Conservation (phyloP, 2,329 filamentous ascomycete species). For the Fusarium multiceps region DNA sequence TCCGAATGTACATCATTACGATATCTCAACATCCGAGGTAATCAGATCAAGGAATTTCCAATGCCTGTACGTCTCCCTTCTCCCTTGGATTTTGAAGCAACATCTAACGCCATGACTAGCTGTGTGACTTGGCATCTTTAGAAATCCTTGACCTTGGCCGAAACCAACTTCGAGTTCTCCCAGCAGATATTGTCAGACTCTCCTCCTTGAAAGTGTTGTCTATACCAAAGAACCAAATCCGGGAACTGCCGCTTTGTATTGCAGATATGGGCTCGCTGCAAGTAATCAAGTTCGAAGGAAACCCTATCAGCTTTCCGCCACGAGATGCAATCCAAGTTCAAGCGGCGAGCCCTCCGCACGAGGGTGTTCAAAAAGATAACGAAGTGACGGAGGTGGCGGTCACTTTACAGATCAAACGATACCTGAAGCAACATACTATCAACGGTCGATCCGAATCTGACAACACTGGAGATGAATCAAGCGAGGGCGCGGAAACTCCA, state of each 20-base stretch:
- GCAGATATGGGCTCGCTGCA: constrained; percentile 91
- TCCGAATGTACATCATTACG: constrained; percentile 81
- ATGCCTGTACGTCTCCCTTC: constrained; percentile 58
- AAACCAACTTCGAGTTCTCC: constrained; percentile 83
- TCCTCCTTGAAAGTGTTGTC: constrained; percentile 90
- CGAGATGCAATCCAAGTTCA: constrained; percentile 73
- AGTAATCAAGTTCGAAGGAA: constrained; percentile 89
- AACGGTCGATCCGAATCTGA: constrained; percentile 66
- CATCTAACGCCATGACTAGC: constrained; percentile 61
- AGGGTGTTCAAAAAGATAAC: constrained; percentile 64
- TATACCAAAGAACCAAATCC: constrained; percentile 86
- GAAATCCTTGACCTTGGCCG: constrained; percentile 94
- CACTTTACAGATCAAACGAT: constrained; percentile 72
- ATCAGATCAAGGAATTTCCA: constrained; percentile 74
- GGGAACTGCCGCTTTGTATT: constrained; percentile 83
- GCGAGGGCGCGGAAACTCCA: constrained; percentile 83
- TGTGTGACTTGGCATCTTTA: constrained; percentile 85
- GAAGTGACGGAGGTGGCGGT: constrained; percentile 71
- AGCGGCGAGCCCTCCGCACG: constrained; percentile 65
- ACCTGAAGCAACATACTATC: constrained; percentile 64
- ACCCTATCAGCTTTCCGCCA: constrained; percentile 84
- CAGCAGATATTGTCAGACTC: constrained; percentile 81
- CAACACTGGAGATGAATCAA: constrained; percentile 69
- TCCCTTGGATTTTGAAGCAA: constrained; percentile 13
- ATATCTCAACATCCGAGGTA: constrained; percentile 84